Evolutionary conservation across 139 green algal species (phyloP), one percentile per base, ranked within the genome.

Genomic region (Klebsormidium nitens): DNA sequence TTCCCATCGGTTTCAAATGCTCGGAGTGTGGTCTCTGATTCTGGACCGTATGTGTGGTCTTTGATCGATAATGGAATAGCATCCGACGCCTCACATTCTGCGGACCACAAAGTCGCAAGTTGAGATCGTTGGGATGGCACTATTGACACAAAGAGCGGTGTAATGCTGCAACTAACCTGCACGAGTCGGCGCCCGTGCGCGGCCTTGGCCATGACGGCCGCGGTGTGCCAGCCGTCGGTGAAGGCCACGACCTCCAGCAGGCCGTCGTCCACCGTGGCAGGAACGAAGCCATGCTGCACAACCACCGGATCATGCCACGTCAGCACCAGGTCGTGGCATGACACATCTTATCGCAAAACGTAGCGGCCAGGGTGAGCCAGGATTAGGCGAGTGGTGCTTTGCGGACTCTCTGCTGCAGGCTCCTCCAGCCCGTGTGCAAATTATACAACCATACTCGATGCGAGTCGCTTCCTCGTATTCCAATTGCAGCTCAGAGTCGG

Each of bases 171-270:
- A n/a, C n/a, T n/a, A n/a, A 74, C 69, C 63, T 77, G 69, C 17
- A 32, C 64, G 19, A 78, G 34, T 6, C 71, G 62, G 47, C 23
- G 26, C 3, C 32, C 71, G 2, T 57, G 14, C 4, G 11, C 26
- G 14, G 79, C 3, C 2, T 72, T 55, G 29, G 74, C 58, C 74
- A 81, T 75, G 29, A 83, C 36, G 6, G 31, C 28, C 5, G 31
- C 44, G 11, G 63, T 82, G 72, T 81, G 66, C 74, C 71, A 82
- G 35, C 74, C 74, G 46, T 32, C 59, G 17, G 3, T 23, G 5
- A 81, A 64, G n/a, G 74, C 74, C 19, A 81, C 76, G 6, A 81
- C n/a, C 74, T 81, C 74, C 42, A 81, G 58, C 23, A 72, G n/a
- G 0, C 74, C 74, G 39, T 81, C 74, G 3, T 80, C 62, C 35